Evolutionary conservation across 2,329 filamentous ascomycete species (phyloP).

Genomic region (Ascochyta viciae-villosae): DNA sequence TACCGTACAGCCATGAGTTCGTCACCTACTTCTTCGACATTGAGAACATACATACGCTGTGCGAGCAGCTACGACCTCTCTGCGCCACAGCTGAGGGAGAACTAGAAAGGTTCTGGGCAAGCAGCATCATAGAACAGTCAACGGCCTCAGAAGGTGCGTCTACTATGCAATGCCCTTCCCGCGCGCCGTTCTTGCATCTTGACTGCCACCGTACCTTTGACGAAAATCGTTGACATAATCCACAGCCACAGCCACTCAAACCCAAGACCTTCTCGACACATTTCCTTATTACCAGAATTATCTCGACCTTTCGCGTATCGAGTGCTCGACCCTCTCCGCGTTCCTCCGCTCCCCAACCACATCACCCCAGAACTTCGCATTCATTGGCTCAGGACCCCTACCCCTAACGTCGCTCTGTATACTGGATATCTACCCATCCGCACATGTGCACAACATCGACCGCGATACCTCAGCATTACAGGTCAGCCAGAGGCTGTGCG

Average conservation of each 20-base stretch:
- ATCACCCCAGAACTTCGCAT: constrained; percentile 50
- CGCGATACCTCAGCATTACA: constrained; percentile 46
- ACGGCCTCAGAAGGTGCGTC: constrained; percentile 3
- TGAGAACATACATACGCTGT: constrained; percentile 40
- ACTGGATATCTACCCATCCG: constrained; percentile 41
- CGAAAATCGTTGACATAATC: background rate
- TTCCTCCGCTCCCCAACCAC: constrained; percentile 31
- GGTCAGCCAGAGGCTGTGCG: constrained; percentile 40
- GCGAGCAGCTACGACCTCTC: constrained; percentile 50
- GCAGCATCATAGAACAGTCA: constrained; percentile 37
- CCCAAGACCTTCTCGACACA: constrained; percentile 31
- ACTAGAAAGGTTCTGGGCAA: constrained; percentile 56
- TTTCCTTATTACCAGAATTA: constrained; percentile 62
- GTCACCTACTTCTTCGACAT: constrained; percentile 40
- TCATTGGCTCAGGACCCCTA: constrained; percentile 60
- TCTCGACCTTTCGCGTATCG: constrained; percentile 56
- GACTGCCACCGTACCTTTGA: background rate
- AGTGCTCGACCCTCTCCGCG: constrained; percentile 52
- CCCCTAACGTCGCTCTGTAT: constrained; percentile 59
- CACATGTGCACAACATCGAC: constrained; percentile 54
- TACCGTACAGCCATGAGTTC: constrained; percentile 30
- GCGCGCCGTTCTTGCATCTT: background rate
- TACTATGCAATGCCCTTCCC: background rate
- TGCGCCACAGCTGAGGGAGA: constrained; percentile 56
- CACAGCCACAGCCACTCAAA: background rate